These are phyloP conservation scores for Miscanthus lutarioriparius DNA, from an alignment of 176 grass and related monocot genomes.

Conservation along the genomic window DNA sequence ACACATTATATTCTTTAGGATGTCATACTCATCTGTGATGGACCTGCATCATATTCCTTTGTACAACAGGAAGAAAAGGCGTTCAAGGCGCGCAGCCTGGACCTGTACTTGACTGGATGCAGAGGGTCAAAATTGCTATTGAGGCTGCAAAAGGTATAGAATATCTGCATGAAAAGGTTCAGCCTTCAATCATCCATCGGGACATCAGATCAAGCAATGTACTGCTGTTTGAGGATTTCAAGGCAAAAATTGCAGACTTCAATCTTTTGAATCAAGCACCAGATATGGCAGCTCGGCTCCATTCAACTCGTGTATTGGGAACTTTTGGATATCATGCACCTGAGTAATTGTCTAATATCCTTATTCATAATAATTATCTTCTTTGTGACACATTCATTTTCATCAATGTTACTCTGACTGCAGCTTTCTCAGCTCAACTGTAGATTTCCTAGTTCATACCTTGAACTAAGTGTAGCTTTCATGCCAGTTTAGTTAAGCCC, in stretches of 20 bases:
- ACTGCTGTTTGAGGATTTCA: constrained; percentile 74
- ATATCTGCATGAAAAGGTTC: constrained; percentile 82
- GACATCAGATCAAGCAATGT: constrained; percentile 86
- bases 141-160: constrained; percentile 77
- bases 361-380: constrained; percentile 29
- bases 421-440: background rate
- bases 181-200: constrained; percentile 65
- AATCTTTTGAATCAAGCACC: constrained; percentile 79
- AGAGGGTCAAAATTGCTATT: constrained; percentile 69
- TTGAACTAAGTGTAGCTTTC: constrained; percentile 15
- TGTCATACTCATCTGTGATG: constrained; percentile 11
- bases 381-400: background rate
- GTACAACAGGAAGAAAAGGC: constrained; percentile 62
- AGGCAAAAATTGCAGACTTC: constrained; percentile 78
- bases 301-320: constrained; percentile 75
- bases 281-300: constrained; percentile 77
- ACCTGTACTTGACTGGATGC: constrained; percentile 70
- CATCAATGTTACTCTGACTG: constrained; percentile 6
- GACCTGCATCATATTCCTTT: constrained; percentile 18
- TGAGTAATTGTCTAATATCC: constrained; percentile 49
- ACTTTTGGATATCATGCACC: constrained; percentile 76
- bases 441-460: background rate
- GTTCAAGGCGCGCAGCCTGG: constrained; percentile 74
- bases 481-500: background rate
- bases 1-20: constrained; percentile 11